Base-by-base conservation (phyloP, 2,329 filamentous ascomycete genomes). In the Phaeosphaeriaceae sp. region DNA sequence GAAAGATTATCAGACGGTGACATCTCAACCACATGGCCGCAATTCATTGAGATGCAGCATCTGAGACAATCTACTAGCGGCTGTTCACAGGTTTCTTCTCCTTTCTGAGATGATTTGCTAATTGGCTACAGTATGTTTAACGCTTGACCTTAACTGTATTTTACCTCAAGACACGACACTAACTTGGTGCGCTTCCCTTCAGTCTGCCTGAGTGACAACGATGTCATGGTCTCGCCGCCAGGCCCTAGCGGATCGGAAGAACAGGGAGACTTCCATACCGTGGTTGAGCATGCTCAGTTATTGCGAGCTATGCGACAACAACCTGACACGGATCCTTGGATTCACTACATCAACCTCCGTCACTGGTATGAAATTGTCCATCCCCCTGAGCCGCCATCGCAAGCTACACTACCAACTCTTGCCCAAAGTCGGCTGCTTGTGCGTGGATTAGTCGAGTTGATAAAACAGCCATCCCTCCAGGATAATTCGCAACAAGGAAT, bases 321-420 rank as follows among this genome's bases (percentile, higher is more conserved):
- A 17, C 7, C 21, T 15, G 42, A 46, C 15, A 22, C 47, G 11
- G 51, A 53, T 21, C 33, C 24, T 20, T 40, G 53, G 21, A 46
- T 52, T 27, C 56, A 54, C 24, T 58, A 27, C 51, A 58, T 58
- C 48, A 54, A 58, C 36, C 51, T 58, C 15, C 56, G 56, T 15
- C 56, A 58, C 33, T 58, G 56, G 56, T 41, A 53, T 40, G 56
- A 58, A 42, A 51, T 19, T 17, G 25, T n/a, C 27, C 21, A 22
- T 45, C 42, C 42, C 7, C 42, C 42, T 45, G 19, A 20, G 19
- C 19, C n/a, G 7, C 42, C 19, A 21, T 45, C n/a, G 4, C 42
- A 45, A 22, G 42, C 19, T 11, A 7, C 9, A 6, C 21, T 22
- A 11, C 19, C 19, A 7, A 21, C 42, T 21, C 31, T 48, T 13